Evolutionary conservation across 768 basidiomycete species (phyloP), one percentile per base, ranked within the genome.

Genomic region (Tricholoma flavovirens): DNA sequence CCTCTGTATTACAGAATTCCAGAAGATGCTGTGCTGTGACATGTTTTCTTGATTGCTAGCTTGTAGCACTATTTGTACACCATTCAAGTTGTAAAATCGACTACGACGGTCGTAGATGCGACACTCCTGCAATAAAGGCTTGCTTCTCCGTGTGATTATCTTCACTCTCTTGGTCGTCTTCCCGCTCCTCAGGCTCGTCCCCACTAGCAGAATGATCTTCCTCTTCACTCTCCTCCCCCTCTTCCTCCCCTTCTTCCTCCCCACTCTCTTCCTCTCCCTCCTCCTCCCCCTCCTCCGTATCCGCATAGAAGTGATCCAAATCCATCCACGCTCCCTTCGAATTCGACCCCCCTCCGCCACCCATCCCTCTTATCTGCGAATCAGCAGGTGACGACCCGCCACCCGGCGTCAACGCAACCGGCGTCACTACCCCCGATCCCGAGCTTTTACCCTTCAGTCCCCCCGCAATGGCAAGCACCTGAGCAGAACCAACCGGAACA

Each of bases 221-320:
- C 9, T 63, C 69, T 8, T 67, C 69, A n/a, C 2, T 68, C 70
- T 66, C 0, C 62, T 69, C 4, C 63, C 67, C 8, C 64, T 63
- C 0, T 66, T 64, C 1, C 64, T 66, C 10, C 7, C 70, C 70
- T 0, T 71, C 67, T 2, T 65, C 66, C 7, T 63, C 65, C 7
- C 69, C 71, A 0, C 66, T 67, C 1, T 66, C 59, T 0, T 64
- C 61, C 2, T 64, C 59, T 6, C 67, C 68, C 12, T 65, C 69
- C 22, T 63, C 66, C 10, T 63, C 64, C 12, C 59, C 67, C 5
- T 65, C 62, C 3, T 71, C 73, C 0, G 67, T 71, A 33, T 80
- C 83, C 4, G 76, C 87, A 66, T 92, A 93, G 66, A 93, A 93
- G 59, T 81, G 77, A 63, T 93, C 88, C 60, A 93, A 69, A 69